Percentiles rank a stretch among this genome's conserved stretches.
Evolutionary conservation across 2,329 filamentous ascomycete genomes (phyloP).

Genomic region (Colletotrichum falcatum): DNA sequence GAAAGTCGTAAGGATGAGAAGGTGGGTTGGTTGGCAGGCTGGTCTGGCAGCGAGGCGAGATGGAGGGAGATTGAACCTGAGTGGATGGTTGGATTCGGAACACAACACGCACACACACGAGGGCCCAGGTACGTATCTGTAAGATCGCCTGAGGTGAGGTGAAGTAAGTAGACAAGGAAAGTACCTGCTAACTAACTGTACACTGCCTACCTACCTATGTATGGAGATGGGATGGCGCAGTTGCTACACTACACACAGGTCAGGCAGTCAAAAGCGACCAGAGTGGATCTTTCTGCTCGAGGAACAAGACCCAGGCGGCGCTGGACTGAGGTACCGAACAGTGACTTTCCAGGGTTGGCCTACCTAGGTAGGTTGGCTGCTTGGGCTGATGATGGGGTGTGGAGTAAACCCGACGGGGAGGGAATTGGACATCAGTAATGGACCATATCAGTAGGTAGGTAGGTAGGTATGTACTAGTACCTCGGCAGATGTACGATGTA

Average conservation of each 20-base stretch:
- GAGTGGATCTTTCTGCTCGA: too few relatives aligned
- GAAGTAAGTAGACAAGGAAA: constrained; percentile 12
- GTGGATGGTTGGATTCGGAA: constrained; percentile 27
- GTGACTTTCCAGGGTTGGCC: constrained; percentile 6
- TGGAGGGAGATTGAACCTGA: constrained; percentile 23
- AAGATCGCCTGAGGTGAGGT: constrained; percentile 14
- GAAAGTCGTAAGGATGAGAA: constrained; percentile 29
- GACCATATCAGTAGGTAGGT: neutral
- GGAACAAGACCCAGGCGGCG: too few relatives aligned
- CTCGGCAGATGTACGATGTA: too few relatives aligned
- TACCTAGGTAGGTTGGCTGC: too few relatives aligned
- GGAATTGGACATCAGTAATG: neutral
- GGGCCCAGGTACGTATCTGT: neutral
- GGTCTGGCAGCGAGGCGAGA: constrained; percentile 21
- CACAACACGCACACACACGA: neutral
- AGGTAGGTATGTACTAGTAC: too few relatives aligned
- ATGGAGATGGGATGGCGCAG: constrained; percentile 14
- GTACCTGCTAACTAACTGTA: too few relatives aligned
- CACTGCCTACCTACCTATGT: too few relatives aligned
- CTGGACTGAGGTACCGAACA: neutral
- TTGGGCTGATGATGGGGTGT: constrained; percentile 27
- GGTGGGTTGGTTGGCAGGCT: constrained; percentile 23
- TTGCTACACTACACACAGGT: neutral
- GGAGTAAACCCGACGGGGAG: constrained; percentile 32
- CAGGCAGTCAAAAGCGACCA: too few relatives aligned